Evolutionary conservation across 2,329 filamentous ascomycete species (phyloP).

Genomic region (Monosporascus sp.): DNA sequence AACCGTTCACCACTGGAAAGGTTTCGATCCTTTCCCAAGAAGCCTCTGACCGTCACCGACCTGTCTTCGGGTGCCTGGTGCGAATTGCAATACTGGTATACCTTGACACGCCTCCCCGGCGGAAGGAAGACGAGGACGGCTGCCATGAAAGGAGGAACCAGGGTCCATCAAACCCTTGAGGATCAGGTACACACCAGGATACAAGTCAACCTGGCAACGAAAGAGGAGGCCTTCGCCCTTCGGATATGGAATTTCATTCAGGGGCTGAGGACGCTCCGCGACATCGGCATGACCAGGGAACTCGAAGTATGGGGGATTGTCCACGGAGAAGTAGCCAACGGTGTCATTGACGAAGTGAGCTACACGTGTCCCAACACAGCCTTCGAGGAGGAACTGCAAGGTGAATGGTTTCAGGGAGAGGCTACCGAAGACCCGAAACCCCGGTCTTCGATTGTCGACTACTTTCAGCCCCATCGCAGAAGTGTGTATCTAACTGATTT

Average conservation of each 20-base stretch:
- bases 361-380: slow-evolving; percentile 69
- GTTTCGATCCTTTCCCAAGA: slow-evolving; percentile 72
- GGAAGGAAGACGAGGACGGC: slow-evolving; percentile 70
- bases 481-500: slow-evolving; percentile 76
- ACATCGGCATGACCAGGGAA: slow-evolving; percentile 68
- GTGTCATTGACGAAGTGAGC: slow-evolving; percentile 82
- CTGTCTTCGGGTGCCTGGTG: slow-evolving; percentile 90
- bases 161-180: slow-evolving; percentile 77
- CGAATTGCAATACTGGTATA: slow-evolving; percentile 90
- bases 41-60: slow-evolving; percentile 81
- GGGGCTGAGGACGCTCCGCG: slow-evolving; percentile 67
- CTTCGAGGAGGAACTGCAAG: slow-evolving; percentile 55
- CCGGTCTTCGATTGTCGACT: slow-evolving; percentile 36
- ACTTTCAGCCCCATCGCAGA: slow-evolving; percentile 26
- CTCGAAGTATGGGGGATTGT: slow-evolving; percentile 81
- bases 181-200: slow-evolving; percentile 78
- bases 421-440: slow-evolving; percentile 10
- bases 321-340: slow-evolving; percentile 78
- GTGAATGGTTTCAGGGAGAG: slow-evolving; percentile 27
- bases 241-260: slow-evolving; percentile 89
- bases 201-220: slow-evolving; percentile 62
- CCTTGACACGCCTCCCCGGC: slow-evolving; percentile 62
- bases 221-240: slow-evolving; percentile 78
- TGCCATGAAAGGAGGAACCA: slow-evolving; percentile 79
- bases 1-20: slow-evolving; percentile 60